Percentiles rank a stretch among this genome's conserved stretches.
phyloP scores from a whole-genome alignment of 148 eudicot genomes.

The Persicaria tinctoria region DNA sequence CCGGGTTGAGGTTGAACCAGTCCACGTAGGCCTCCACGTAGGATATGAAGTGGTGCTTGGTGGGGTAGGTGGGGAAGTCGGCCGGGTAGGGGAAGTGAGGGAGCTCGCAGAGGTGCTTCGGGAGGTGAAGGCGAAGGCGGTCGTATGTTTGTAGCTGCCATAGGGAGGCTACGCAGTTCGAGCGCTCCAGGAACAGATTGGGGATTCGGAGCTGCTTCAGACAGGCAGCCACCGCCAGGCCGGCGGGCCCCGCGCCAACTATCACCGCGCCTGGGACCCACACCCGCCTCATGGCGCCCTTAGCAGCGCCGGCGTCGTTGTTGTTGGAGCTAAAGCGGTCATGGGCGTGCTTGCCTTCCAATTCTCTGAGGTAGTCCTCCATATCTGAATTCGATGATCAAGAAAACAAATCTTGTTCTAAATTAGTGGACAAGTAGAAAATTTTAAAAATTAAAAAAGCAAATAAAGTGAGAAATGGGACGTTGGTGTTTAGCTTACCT shows the following conservation, averaged over 20 bases:
- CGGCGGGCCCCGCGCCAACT: slow-evolving; percentile 56
- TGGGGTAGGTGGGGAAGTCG: slow-evolving; percentile 37
- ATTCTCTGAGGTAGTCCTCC: slow-evolving; percentile 23
- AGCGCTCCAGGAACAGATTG: slow-evolving; percentile 31
- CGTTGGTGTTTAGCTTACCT: no score
- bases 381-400: no score
- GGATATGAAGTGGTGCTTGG: slow-evolving; percentile 34
- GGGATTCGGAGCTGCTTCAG: slow-evolving; percentile 30
- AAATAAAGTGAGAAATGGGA: no score
- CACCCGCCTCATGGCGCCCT: background rate
- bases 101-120: slow-evolving; percentile 42
- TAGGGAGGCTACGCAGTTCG: slow-evolving; percentile 37
- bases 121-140: slow-evolving; percentile 42
- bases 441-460: no score
- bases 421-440: no score
- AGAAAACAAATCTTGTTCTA: no score
- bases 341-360: slow-evolving; percentile 5
- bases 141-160: slow-evolving; percentile 53
- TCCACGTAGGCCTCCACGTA: slow-evolving; percentile 33
- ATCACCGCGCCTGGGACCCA: slow-evolving; percentile 18
- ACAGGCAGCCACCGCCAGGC: slow-evolving; percentile 44
- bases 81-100: slow-evolving; percentile 35
- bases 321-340: background rate
- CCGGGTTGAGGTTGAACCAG: slow-evolving; percentile 29
- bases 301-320: background rate